Evolutionary conservation across 2,329 filamentous ascomycete species (phyloP), one percentile per base, ranked within the genome.

Genomic region (Aspergillus intermedius): DNA sequence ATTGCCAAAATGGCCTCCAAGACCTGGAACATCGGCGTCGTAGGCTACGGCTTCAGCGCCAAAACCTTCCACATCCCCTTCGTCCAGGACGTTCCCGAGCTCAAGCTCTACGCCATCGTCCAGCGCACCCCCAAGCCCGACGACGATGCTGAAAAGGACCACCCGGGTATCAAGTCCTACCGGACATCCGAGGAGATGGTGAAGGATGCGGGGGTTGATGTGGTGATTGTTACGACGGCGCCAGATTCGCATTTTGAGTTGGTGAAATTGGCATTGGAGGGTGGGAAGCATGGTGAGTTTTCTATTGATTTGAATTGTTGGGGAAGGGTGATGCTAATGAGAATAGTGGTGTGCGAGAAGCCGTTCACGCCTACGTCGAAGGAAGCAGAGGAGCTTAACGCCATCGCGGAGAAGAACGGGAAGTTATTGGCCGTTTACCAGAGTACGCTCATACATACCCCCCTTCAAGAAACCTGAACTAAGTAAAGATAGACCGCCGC

Each of bases 31-130:
- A 75, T 81, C 48, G 79, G 77, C 42, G 66, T 83, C 35, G 74
- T 83, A 50, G 80, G 80, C 60, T 83, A 82, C 63, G 80, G 80
- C 58, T 66, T 82, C 61, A 79, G 77, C 48, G 87, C 88, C 68
- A 91, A 90, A 64, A 77, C 86, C 70, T 93, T 91, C 71, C 87
- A 93, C 69, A 89, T 91, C 62, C 88, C 87, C 53, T 87, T 90
- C 70, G 78, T 93, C 68, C 72, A 74, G 46, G 76, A 77, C 25
- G 81, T 84, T 0, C 75, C 82, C 5, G 73, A 79, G 47, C 77
- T 90, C 63, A 82, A 76, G 46, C 80, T 91, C 17, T 80, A 88
- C 63, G 81, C 84, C 54, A 83, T 93, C 57, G 84, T 91, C 23
- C 88, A 93, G 69, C 82, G 88, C 51, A 80, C 73, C 4, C 86